Percentiles rank a stretch among this genome's conserved stretches.
Conservation (phyloP, 495 filamentous ascomycete species). For the Glutinoglossum americanum region DNA sequence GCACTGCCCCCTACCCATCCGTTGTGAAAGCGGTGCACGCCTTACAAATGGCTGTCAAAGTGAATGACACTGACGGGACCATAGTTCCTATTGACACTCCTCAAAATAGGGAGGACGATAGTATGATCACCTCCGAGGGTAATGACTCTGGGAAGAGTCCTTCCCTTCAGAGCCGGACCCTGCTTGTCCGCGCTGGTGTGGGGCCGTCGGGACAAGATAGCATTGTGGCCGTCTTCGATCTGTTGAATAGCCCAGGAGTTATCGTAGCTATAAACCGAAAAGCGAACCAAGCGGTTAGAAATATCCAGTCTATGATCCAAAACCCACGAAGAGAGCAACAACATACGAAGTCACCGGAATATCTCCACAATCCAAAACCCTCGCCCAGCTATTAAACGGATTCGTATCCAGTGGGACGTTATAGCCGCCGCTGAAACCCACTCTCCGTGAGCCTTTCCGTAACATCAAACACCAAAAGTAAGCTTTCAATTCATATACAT, state of each 20-base stretch:
- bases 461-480: background rate
- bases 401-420: constrained; percentile 27
- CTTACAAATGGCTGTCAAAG: constrained; percentile 43
- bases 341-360: constrained; percentile 39
- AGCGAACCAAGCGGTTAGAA: too few relatives aligned
- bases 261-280: constrained; percentile 18
- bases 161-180: constrained; percentile 12
- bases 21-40: background rate
- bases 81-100: constrained; percentile 45
- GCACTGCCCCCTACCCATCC: background rate
- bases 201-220: constrained; percentile 11
- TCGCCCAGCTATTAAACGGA: constrained; percentile 42
- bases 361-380: constrained; percentile 56
- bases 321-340: constrained; percentile 11
- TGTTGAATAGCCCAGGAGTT: constrained; percentile 55
- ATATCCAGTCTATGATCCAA: background rate
- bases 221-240: constrained; percentile 43
- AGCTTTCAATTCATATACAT: constrained; percentile 4
- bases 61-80: constrained; percentile 48
- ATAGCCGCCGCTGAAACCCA: constrained; percentile 10
- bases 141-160: constrained; percentile 30
- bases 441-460: constrained; percentile 9
- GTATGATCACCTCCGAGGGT: constrained; percentile 49
- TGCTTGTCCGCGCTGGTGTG: constrained; percentile 17
- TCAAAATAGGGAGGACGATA: constrained; percentile 35